Base-by-base conservation (phyloP, 2,329 filamentous ascomycete genomes). In the Fusarium sp. region DNA sequence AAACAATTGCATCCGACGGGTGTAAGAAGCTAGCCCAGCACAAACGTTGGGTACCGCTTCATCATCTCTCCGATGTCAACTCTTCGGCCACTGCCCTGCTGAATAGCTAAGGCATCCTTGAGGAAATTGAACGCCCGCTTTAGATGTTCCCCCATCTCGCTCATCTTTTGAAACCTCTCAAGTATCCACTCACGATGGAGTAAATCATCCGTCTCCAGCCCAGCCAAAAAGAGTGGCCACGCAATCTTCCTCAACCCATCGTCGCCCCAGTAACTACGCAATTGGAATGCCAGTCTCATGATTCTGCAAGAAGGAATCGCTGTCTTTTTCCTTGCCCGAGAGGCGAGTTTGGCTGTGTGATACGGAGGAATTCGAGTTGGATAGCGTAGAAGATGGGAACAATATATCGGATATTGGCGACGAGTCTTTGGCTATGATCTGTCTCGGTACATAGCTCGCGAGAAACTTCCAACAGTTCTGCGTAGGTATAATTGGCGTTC, bases 211-310 rank as follows among this genome's bases (percentile, higher is more conserved):
- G 81, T 83, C 68, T 83, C 81, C 1, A 84, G 70, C 6, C 79
- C 81, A 13, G 78, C 81, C 10, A 81, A 72, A 57, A 83, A 82
- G 13, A 83, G 69, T 10, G 82, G 80, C 77, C 80, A 82, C 0
- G 81, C 79, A 14, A 83, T 76, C 39, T 80, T 76, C 5, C 78
- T 62, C 37, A 82, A 76, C 5, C 78, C 75, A 20, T 79, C 73
- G 8, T 80, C 73, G 6, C 81, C 81, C 18, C 76, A 74, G 57
- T 83, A 77, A 39, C 78, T 80, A 43, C 77, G 80, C 18, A 77
- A 73, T 41, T 83, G 81, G 23, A 79, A 77, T 2, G 80, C 79
- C 4, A 83, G 68, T 8, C 78, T 80, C 66, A 82, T 80, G 23
- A 66, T 66, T 27, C 37, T 5, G 32, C 20, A 45, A 45, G 43